Percentiles rank a stretch among this genome's conserved stretches.
These are phyloP conservation scores for Syncephalastrum monosporum DNA, from an alignment of 371 early-diverging fungal genomes.

Conservation along the genomic window DNA sequence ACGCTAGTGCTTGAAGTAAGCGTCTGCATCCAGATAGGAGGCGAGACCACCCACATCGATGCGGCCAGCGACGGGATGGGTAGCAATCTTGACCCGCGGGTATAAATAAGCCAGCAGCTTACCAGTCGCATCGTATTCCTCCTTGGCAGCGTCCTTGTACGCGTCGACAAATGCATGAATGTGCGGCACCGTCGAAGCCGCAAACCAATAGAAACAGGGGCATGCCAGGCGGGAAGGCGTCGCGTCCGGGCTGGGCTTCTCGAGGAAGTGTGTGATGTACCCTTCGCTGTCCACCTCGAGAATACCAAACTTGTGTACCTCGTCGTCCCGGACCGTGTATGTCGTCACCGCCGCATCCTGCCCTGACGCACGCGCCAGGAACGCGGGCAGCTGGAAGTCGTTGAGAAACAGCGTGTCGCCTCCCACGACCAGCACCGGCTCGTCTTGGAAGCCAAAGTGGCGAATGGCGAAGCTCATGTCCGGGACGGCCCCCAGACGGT, in stretches of 20 bases:
- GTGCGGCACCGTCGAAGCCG: conserved; percentile 22
- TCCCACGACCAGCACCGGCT: conserved; percentile 54
- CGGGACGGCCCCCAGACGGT: conserved; percentile 57
- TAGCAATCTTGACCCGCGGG: conserved; percentile 37
- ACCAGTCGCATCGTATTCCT: conserved; percentile 63
- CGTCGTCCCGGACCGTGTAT: conserved; percentile 40
- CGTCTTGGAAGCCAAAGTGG: conserved; percentile 24
- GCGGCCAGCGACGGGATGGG: conserved; percentile 52
- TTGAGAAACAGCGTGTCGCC: conserved; percentile 60
- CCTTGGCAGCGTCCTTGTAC: conserved; percentile 34
- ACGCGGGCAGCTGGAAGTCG: conserved; percentile 42
- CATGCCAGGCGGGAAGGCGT: conserved; percentile 54
- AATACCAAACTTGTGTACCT: conserved; percentile 58
- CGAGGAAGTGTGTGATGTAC: conserved; percentile 47
- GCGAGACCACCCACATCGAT: conserved; percentile 64
- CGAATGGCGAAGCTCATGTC: conserved; percentile 54
- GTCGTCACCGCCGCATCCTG: conserved; percentile 44
- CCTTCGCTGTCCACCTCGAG: conserved; percentile 39
- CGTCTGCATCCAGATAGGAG: conserved; percentile 53
- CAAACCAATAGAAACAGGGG: conserved; percentile 63
- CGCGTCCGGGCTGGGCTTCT: conserved; percentile 51
- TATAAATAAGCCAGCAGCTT: conserved; percentile 54
- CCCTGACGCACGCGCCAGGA: conserved; percentile 10
- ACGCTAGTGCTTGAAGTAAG: conserved; percentile 31
- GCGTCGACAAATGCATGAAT: conserved; percentile 46